A percentile compares a stretch with the other conserved stretches of the same genome.
These are phyloP conservation scores for Gossypium arboreum DNA, from an alignment of 345 rosid species.

Conservation along the genomic window DNA sequence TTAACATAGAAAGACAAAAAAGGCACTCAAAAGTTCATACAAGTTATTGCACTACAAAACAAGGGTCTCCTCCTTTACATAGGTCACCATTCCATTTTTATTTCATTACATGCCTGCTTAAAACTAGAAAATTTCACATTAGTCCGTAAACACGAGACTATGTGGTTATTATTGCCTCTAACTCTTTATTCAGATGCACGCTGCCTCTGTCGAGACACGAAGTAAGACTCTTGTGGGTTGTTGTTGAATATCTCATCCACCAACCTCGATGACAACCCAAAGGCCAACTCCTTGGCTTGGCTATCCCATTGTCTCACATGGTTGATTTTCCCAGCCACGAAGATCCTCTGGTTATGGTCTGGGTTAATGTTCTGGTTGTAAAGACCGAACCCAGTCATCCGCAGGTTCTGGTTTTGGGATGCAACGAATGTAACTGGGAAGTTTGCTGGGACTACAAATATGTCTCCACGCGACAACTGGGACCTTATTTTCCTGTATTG, in stretches of 20 bases:
- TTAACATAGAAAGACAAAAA: too few relatives aligned
- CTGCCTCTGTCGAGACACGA: constrained; percentile 1
- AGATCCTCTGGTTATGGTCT: neutral
- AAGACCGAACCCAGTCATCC: neutral
- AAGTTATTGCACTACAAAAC: too few relatives aligned
- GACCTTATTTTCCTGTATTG: neutral
- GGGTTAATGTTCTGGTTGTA: neutral
- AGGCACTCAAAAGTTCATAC: too few relatives aligned
- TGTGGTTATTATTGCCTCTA: neutral
- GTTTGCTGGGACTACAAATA: neutral
- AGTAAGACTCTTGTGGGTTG: neutral
- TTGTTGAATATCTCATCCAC: constrained; percentile 8
- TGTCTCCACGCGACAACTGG: neutral
- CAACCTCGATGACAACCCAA: neutral
- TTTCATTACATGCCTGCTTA: too few relatives aligned
- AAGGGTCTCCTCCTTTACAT: too few relatives aligned
- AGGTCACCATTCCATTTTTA: too few relatives aligned
- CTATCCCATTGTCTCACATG: neutral
- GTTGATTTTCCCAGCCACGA: constrained; percentile 11
- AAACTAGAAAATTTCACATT: too few relatives aligned
- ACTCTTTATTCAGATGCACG: neutral
- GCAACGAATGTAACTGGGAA: neutral
- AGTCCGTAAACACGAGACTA: too few relatives aligned
- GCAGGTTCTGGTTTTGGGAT: neutral
- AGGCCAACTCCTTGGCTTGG: neutral